A percentile compares a stretch with the other conserved stretches of the same genome.
These are phyloP conservation scores for Gynochthodes officinalis DNA, from an alignment of 257 asterid genomes.

Conservation along the genomic window DNA sequence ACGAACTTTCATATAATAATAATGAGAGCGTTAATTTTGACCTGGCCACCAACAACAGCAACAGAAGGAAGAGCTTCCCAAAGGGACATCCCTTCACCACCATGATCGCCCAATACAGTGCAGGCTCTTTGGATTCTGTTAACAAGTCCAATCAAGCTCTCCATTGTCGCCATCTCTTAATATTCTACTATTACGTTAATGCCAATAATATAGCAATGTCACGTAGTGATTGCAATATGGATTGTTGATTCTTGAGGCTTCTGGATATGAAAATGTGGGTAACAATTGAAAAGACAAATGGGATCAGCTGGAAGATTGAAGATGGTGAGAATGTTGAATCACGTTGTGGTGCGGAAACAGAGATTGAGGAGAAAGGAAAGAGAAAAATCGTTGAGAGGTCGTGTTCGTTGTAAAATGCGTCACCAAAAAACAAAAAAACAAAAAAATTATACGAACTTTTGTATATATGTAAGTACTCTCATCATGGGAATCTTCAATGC, in stretches of 20 bases:
- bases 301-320: neutral
- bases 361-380: neutral
- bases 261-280: neutral
- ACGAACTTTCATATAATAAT: neutral
- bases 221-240: neutral
- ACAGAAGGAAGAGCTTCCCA: conserved; percentile 99
- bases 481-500: too few relatives aligned
- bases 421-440: too few relatives aligned
- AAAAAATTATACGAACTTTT: too few relatives aligned
- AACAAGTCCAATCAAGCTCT: conserved; percentile 90
- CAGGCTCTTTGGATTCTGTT: conserved; percentile 91
- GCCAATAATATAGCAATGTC: neutral
- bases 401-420: neutral
- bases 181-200: neutral
- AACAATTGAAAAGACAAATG: neutral
- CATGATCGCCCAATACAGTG: conserved; percentile 98
- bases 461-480: too few relatives aligned
- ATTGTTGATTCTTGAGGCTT: neutral
- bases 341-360: neutral
- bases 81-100: conserved; percentile 94
- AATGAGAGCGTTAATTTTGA: conserved; percentile 8
- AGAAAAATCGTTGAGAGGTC: neutral
- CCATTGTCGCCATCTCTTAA: conserved; percentile 78
- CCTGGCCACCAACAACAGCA: conserved; percentile 99
- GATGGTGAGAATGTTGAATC: neutral